phyloP scores from a whole-genome alignment of 2,329 filamentous ascomycete genomes.

The Stagonosporopsis vannaccii region DNA sequence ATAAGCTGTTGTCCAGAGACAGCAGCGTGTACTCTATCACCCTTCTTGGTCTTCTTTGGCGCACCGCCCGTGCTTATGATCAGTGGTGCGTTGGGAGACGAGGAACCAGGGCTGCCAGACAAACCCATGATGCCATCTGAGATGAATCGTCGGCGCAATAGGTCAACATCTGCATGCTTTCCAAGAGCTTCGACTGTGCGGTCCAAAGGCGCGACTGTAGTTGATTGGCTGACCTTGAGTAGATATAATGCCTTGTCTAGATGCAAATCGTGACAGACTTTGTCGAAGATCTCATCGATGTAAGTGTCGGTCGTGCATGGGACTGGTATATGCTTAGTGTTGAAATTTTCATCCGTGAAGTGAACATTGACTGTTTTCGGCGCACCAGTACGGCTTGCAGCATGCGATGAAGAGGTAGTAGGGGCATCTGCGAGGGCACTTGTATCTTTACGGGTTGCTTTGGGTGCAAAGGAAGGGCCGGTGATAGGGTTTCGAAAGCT shows the following conservation, averaged over 20 bases:
- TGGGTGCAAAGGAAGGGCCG: constrained; percentile 57
- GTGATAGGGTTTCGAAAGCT: constrained; percentile 61
- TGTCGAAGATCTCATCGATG: constrained; percentile 80
- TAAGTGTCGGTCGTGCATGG: constrained; percentile 84
- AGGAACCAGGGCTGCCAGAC: constrained; percentile 71
- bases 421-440: constrained; percentile 54
- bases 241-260: constrained; percentile 82
- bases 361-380: constrained; percentile 76
- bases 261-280: constrained; percentile 77
- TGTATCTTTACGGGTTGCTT: constrained; percentile 56
- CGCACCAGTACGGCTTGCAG: constrained; percentile 67
- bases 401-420: constrained; percentile 51
- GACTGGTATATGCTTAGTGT: constrained; percentile 73
- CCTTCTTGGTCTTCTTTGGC: constrained; percentile 61
- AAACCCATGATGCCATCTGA: constrained; percentile 75
- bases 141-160: constrained; percentile 76
- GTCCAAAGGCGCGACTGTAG: constrained; percentile 77
- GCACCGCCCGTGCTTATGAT: constrained; percentile 61
- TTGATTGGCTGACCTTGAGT: constrained; percentile 77
- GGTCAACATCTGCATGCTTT: constrained; percentile 75
- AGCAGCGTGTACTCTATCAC: constrained; percentile 57
- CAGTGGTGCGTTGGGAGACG: constrained; percentile 72
- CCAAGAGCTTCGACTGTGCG: constrained; percentile 81
- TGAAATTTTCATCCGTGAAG: constrained; percentile 74
- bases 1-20: constrained; percentile 57